Percentiles rank a stretch among this genome's conserved stretches.
These are phyloP conservation scores for Phytopythium helicoides DNA, from an alignment of 352 stramenopile species.

Conservation along the genomic window DNA sequence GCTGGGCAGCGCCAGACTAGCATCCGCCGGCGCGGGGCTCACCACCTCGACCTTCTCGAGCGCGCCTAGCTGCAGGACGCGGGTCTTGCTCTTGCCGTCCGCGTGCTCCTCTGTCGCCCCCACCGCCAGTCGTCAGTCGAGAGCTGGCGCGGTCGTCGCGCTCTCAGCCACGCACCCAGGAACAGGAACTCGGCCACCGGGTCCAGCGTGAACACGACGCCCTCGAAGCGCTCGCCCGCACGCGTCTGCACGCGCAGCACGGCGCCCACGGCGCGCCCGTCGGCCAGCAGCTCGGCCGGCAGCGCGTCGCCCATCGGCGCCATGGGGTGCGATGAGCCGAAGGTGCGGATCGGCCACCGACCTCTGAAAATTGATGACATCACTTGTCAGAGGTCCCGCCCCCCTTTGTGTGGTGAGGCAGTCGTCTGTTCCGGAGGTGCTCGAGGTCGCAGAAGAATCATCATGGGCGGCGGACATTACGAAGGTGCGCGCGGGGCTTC, in stretches of 20 bases:
- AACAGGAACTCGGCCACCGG: constrained; percentile 78
- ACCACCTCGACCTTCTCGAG: constrained; percentile 72
- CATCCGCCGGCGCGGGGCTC: constrained; percentile 41
- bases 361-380: constrained; percentile 1
- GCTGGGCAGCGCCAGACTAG: constrained; percentile 37
- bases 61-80: constrained; percentile 68
- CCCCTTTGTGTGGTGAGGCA: constrained; percentile 17
- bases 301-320: constrained; percentile 33
- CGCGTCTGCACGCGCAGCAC: constrained; percentile 61
- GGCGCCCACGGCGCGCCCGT: constrained; percentile 58
- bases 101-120: constrained; percentile 58
- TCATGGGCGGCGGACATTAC: constrained; percentile 68
- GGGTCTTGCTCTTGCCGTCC: constrained; percentile 67
- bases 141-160: background rate
- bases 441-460: constrained; percentile 25
- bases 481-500: constrained; percentile 35
- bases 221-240: constrained; percentile 54
- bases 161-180: constrained; percentile 35
- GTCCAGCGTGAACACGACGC: constrained; percentile 77
- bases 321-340: background rate
- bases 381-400: constrained; percentile 8
- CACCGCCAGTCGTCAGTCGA: background rate
- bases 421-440: constrained; percentile 33
- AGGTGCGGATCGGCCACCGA: background rate
- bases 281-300: constrained; percentile 57